Base-by-base conservation (phyloP, 1,139 yeast species). In the Debaryomyces sp. region DNA sequence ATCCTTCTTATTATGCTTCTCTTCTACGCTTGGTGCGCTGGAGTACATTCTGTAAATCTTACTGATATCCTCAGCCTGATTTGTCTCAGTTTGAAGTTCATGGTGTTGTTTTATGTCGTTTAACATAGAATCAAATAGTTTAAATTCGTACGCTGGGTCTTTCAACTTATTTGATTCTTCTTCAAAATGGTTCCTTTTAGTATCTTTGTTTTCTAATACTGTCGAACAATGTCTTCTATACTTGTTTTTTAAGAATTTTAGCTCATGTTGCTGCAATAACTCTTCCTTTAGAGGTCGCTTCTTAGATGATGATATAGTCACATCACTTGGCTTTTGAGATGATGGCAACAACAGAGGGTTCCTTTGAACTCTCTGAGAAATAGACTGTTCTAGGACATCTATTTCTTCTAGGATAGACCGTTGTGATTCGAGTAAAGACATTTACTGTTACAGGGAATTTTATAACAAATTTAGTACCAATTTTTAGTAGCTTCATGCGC, bases 251-350 rank as follows among this genome's bases (percentile, higher is more conserved):
- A 92, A 80, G 43, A 64, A 58, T 15, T 73, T 70, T 4, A 89
- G 73, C 62, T 92, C 97, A 63, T 86, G 89, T 56, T 85, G 84
- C 55, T 88, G 95, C 13, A 83, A 55, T 10, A 82, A 58, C 1
- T 78, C 73, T 53, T 78, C 83, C 50, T 76, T 69, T 38, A 61
- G 57, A 48, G 77, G 67, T 52, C 83, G 60, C 50, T 70, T 75
- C 53, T 55, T 61, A 6, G 45, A 21, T 13, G 43, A 18, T 17
- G 35, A 27, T 12, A 30, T 26, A 17, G 29, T 38, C 9, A 40
- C 44, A 49, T 56, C 54, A 24, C 50, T 45, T 38, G 53, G 36
- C 44, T 56, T 21, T 18, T 48, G 41, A 12, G 44, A 17, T 27
- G 44, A 41, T 1, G 59, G 56, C 5, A 62, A 35, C 5, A 70